phyloP scores from a whole-genome alignment of 768 basidiomycete species.

The Mycena crocata region DNA sequence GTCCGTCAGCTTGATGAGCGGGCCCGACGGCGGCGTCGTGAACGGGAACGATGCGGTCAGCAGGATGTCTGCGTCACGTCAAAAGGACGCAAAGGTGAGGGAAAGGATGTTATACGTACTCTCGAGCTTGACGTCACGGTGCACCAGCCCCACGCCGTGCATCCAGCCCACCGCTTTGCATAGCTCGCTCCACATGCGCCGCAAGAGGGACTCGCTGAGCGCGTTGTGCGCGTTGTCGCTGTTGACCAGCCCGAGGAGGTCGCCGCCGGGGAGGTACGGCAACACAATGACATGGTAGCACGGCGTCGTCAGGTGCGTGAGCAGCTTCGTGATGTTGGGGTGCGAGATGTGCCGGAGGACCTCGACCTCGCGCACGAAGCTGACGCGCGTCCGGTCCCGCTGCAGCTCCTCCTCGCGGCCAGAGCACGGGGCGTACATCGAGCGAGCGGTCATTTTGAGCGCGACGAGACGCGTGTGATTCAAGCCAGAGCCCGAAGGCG shows the following conservation, averaged over 20 bases:
- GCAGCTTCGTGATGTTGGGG: conserved; percentile 79
- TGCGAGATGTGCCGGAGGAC: conserved; percentile 88
- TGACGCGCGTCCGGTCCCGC: conserved; percentile 79
- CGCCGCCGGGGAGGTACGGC: conserved; percentile 81
- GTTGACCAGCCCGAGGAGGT: conserved; percentile 82
- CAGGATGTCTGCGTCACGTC: conserved; percentile 70
- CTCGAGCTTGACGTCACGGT: conserved; percentile 92
- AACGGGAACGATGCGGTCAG: conserved; percentile 64
- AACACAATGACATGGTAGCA: conserved; percentile 84
- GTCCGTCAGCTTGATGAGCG: conserved; percentile 87
- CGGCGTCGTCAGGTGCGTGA: conserved; percentile 76
- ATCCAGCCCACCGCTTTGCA: conserved; percentile 87
- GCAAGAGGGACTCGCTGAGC: conserved; percentile 52
- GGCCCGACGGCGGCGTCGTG: conserved; percentile 55
- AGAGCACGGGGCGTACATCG: conserved; percentile 36
- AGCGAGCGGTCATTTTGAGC: conserved; percentile 60
- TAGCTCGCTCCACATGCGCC: conserved; percentile 82
- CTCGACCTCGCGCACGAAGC: conserved; percentile 86
- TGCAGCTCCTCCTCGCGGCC: conserved; percentile 53
- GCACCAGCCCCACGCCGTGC: conserved; percentile 87
- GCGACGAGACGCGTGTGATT: conserved; percentile 50
- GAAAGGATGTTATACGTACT: conserved; percentile 53
- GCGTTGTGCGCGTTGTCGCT: conserved; percentile 58
- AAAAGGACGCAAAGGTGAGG: conserved; percentile 2
- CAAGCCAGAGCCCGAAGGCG: conserved; percentile 1